Conservation (phyloP, 2,329 filamentous ascomycete species). For the Pseudocercospora crystallina region DNA sequence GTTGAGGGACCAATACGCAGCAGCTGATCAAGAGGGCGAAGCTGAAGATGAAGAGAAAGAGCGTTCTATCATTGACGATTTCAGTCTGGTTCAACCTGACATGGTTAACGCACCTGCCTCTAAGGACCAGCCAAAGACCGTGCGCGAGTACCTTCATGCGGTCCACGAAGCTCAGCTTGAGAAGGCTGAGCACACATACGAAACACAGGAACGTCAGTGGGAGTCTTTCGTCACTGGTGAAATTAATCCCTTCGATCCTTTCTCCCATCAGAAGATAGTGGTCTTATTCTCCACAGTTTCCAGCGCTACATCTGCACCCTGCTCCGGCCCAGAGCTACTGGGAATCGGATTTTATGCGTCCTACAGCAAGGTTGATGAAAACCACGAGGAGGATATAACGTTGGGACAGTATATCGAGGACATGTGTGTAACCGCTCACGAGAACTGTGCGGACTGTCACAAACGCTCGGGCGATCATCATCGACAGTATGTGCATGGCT, state of each 20-base stretch:
- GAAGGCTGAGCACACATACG: constrained; percentile 88
- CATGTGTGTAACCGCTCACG: constrained; percentile 71
- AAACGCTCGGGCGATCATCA: constrained; percentile 90
- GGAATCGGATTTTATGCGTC: constrained; percentile 85
- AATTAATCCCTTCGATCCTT: constrained; percentile 86
- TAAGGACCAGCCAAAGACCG: constrained; percentile 79
- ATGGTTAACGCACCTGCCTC: constrained; percentile 90
- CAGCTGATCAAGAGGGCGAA: constrained; percentile 39
- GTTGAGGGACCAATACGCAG: constrained; percentile 69
- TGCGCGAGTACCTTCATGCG: constrained; percentile 90
- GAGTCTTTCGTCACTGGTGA: constrained; percentile 91
- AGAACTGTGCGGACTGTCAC: constrained; percentile 81
- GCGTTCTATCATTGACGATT: constrained; percentile 50
- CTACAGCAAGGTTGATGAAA: constrained; percentile 71
- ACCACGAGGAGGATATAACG: constrained; percentile 80
- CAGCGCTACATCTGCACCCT: constrained; percentile 89
- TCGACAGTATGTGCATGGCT: constrained; percentile 93
- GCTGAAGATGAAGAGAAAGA: constrained; percentile 37
- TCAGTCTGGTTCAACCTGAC: constrained; percentile 88
- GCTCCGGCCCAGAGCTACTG: constrained; percentile 84
- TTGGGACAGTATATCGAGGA: constrained; percentile 95
- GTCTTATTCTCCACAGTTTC: constrained; percentile 93
- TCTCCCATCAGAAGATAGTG: constrained; percentile 93
- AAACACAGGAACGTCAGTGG: constrained; percentile 93
- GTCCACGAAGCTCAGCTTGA: constrained; percentile 97